Percentiles rank a stretch among this genome's conserved stretches.
These are phyloP conservation scores for Melanomma pulvis-pyrius DNA, from an alignment of 495 filamentous ascomycete species.

Conservation along the genomic window DNA sequence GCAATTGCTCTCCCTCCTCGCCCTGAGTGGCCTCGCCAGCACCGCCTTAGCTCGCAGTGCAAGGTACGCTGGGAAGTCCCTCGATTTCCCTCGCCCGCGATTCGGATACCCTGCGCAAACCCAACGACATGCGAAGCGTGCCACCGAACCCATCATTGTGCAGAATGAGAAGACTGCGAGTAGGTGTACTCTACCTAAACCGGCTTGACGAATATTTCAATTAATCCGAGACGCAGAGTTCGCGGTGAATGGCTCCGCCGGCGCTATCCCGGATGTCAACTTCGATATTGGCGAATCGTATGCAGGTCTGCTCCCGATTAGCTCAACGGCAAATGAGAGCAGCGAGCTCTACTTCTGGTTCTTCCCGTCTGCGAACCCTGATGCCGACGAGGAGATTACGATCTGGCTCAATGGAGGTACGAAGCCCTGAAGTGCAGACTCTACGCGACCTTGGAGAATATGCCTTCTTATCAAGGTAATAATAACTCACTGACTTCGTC, in stretches of 20 bases:
- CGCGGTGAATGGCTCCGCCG: slow-evolving; percentile 44
- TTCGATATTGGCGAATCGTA: slow-evolving; percentile 51
- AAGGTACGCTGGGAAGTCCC: slow-evolving; percentile 37
- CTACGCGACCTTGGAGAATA: no score
- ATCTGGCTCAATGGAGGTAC: slow-evolving; percentile 49
- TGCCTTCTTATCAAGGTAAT: no score
- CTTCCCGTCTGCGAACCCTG: slow-evolving; percentile 41
- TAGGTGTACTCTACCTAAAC: neutral
- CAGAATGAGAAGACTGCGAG: slow-evolving; percentile 44
- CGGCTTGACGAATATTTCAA: neutral
- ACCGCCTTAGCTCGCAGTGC: slow-evolving; percentile 33
- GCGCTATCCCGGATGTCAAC: slow-evolving; percentile 45
- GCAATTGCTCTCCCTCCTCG: slow-evolving; percentile 33
- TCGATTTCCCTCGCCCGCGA: slow-evolving; percentile 16
- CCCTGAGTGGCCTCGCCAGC: slow-evolving; percentile 34
- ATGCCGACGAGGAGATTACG: slow-evolving; percentile 38
- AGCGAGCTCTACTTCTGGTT: slow-evolving; percentile 50
- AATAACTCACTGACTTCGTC: neutral
- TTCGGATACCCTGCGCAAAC: slow-evolving; percentile 11
- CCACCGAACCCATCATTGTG: slow-evolving; percentile 35
- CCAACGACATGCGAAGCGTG: slow-evolving; percentile 21
- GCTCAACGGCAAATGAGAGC: slow-evolving; percentile 34
- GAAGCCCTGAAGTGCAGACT: no score
- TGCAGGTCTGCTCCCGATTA: slow-evolving; percentile 48
- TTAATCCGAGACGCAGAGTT: slow-evolving; percentile 36